These are phyloP conservation scores for Monosporascus sp. DNA, from an alignment of 2,329 filamentous ascomycete species.

Conservation along the genomic window DNA sequence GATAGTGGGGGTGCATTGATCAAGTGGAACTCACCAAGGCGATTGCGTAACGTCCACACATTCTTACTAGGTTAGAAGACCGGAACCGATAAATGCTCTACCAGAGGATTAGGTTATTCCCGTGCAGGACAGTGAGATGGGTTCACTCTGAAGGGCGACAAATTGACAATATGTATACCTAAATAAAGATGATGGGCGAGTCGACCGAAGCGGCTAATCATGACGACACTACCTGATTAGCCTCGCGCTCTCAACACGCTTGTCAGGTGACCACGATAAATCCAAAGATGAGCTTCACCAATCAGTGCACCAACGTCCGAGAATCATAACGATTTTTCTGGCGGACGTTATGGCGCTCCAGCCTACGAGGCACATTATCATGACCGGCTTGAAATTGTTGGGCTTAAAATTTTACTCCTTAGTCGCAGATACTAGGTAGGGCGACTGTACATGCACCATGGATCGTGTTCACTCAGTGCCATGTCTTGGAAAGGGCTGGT, in stretches of 20 bases:
- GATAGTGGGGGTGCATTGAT: background rate
- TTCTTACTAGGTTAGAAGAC: constrained; percentile 22
- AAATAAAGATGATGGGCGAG: too few relatives aligned
- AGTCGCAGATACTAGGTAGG: background rate
- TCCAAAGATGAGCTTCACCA: background rate
- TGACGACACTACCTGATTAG: background rate
- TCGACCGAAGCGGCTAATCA: background rate
- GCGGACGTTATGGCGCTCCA: too few relatives aligned
- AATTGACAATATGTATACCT: too few relatives aligned
- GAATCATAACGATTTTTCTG: too few relatives aligned
- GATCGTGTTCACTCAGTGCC: background rate
- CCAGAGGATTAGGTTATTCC: too few relatives aligned
- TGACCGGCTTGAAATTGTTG: too few relatives aligned
- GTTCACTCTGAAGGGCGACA: too few relatives aligned
- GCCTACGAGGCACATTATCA: too few relatives aligned
- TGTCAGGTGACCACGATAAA: background rate
- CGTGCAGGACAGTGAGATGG: too few relatives aligned
- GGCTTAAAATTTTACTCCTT: background rate
- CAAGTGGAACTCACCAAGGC: constrained; percentile 45
- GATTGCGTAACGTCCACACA: constrained; percentile 67
- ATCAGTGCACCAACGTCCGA: background rate
- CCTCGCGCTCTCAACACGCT: background rate
- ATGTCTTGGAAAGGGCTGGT: constrained; percentile 3
- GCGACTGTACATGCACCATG: background rate
- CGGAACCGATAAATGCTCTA: too few relatives aligned